phyloP scores from a whole-genome alignment of 768 basidiomycete species.

The Cystobasidium ongulense region DNA sequence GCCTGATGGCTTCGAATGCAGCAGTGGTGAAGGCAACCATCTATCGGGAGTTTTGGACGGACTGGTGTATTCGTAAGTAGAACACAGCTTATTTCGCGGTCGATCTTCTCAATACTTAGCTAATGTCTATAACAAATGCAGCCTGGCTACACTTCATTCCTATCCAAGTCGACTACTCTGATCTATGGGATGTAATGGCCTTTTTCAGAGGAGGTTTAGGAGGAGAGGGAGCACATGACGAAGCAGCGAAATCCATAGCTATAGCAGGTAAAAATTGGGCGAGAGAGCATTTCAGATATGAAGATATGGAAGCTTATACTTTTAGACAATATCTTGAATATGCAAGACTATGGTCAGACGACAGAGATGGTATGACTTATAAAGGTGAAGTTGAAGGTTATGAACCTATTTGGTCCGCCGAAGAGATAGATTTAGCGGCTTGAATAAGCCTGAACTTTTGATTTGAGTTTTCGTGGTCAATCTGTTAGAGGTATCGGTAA shows the following conservation, averaged over 20 bases:
- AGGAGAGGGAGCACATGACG: slow-evolving; percentile 58
- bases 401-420: slow-evolving; percentile 11
- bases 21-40: slow-evolving; percentile 24
- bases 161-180: slow-evolving; percentile 43
- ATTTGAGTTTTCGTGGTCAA: no score
- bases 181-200: slow-evolving; percentile 59
- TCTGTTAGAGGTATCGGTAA: no score
- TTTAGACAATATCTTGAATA: slow-evolving; percentile 16
- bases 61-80: slow-evolving; percentile 22
- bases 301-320: slow-evolving; percentile 41
- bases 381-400: slow-evolving; percentile 11
- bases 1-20: slow-evolving; percentile 33
- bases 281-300: slow-evolving; percentile 36
- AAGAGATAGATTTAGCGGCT: neutral
- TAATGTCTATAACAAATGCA: slow-evolving; percentile 57
- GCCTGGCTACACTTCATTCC: slow-evolving; percentile 59
- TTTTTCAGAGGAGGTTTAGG: slow-evolving; percentile 64
- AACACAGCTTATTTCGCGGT: neutral
- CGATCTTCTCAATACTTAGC: slow-evolving; percentile 51
- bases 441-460: neutral
- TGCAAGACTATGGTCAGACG: slow-evolving; percentile 14
- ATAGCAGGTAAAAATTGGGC: slow-evolving; percentile 48
- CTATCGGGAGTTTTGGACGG: neutral
- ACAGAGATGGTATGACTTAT: slow-evolving; percentile 2
- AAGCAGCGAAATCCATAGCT: slow-evolving; percentile 55